Percentiles rank a stretch among this genome's conserved stretches.
Evolutionary conservation across 2,329 filamentous ascomycete species (phyloP).

Genomic region (Paecilomyces fulvus): DNA sequence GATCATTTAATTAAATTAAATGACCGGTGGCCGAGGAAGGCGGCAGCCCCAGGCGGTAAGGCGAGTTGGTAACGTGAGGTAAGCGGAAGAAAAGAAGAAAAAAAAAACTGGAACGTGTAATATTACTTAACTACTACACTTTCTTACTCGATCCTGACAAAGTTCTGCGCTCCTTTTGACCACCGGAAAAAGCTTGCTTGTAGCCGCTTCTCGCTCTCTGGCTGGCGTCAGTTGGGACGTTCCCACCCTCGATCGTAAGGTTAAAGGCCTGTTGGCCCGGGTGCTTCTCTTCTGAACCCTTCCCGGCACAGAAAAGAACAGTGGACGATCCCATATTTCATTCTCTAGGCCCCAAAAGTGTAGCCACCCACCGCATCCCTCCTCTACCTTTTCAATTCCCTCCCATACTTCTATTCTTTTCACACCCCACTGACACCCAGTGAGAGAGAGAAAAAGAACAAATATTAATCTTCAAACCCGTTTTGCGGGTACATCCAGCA

Average conservation of each 20-base stretch:
- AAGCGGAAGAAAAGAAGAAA: not conserved
- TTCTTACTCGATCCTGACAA: slow-evolving; percentile 1
- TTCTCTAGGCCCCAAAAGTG: not conserved
- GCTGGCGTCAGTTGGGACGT: not conserved
- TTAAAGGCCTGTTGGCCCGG: not conserved
- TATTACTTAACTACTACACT: not conserved
- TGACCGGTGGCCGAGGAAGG: not conserved
- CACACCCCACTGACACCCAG: not conserved
- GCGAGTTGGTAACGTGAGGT: not conserved
- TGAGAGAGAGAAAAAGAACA: not conserved
- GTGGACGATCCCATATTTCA: not conserved
- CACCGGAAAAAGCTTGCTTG: not conserved
- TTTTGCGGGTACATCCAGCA: not conserved
- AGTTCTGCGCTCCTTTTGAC: not conserved
- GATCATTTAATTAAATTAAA: no score
- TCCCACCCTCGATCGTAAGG: not conserved
- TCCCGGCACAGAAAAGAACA: not conserved
- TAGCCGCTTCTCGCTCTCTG: not conserved
- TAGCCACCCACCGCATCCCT: not conserved
- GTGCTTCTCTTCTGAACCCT: not conserved
- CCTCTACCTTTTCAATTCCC: slow-evolving; percentile 4
- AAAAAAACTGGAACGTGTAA: not conserved
- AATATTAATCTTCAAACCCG: not conserved
- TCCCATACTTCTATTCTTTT: slow-evolving; percentile 2
- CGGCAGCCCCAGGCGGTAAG: not conserved